Percentiles rank a stretch among this genome's conserved stretches.
These are phyloP conservation scores for Zygosaccharomyces bisporus DNA, from an alignment of 805 yeast species.

Conservation along the genomic window DNA sequence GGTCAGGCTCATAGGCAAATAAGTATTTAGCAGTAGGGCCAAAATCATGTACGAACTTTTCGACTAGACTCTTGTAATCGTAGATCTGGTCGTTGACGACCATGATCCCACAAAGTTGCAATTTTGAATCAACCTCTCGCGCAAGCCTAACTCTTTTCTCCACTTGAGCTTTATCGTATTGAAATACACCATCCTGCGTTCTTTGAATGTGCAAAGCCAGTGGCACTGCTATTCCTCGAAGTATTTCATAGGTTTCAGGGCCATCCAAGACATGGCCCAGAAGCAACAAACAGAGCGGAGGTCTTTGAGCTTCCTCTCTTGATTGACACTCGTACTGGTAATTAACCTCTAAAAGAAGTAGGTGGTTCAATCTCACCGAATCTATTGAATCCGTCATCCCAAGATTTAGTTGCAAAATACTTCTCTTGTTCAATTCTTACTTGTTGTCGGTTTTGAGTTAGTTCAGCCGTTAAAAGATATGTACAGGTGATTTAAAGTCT, in stretches of 20 bases:
- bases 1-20: slow-evolving; percentile 16
- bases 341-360: slow-evolving; percentile 14
- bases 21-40: slow-evolving; percentile 6
- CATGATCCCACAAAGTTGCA: slow-evolving; percentile 12
- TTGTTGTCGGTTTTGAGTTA: slow-evolving; percentile 3
- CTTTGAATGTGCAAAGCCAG: slow-evolving; percentile 2
- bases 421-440: too few relatives aligned
- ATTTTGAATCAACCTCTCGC: slow-evolving; percentile 7
- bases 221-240: slow-evolving; percentile 11
- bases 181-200: slow-evolving; percentile 7
- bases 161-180: slow-evolving; percentile 11
- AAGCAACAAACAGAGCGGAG: slow-evolving; percentile 19
- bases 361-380: slow-evolving; percentile 8
- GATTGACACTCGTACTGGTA: slow-evolving; percentile 10
- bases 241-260: not conserved
- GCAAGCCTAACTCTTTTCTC: slow-evolving; percentile 11
- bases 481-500: slow-evolving; percentile 9
- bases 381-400: not conserved
- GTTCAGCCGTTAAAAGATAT: slow-evolving; percentile 9
- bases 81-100: slow-evolving; percentile 12
- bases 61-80: slow-evolving; percentile 12
- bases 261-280: slow-evolving; percentile 10
- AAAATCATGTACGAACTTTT: not conserved
- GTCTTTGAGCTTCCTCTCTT: not conserved
- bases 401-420: too few relatives aligned